These are phyloP conservation scores for Tulasnella sp. DNA, from an alignment of 768 basidiomycete genomes.

Conservation along the genomic window DNA sequence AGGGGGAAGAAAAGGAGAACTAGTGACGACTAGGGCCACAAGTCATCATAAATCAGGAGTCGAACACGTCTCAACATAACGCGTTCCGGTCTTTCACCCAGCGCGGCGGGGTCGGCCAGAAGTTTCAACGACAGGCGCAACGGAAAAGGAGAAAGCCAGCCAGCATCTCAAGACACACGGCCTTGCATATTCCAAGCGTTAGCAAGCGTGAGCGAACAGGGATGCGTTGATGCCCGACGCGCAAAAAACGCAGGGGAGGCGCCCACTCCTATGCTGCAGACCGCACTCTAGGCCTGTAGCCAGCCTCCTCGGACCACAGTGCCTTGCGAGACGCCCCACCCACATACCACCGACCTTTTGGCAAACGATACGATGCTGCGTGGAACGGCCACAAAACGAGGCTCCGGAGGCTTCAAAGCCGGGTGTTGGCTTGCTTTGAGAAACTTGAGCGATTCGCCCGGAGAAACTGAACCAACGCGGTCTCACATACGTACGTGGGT, in stretches of 20 bases:
- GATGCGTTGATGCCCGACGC: not conserved
- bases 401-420: not conserved
- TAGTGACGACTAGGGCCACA: not conserved
- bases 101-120: conserved; percentile 3
- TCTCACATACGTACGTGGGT: not conserved
- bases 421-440: not conserved
- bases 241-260: conserved; percentile 3
- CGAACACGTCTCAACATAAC: no score
- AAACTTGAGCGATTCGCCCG: conserved; percentile 16
- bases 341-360: not conserved
- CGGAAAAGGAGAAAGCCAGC: conserved; percentile 1
- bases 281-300: not conserved
- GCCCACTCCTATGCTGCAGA: conserved; percentile 13
- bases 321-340: not conserved
- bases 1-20: not conserved
- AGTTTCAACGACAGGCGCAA: not conserved
- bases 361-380: not conserved
- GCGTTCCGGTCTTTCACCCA: not conserved
- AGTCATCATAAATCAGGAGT: not conserved
- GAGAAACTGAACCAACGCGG: not conserved
- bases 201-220: not conserved
- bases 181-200: not conserved
- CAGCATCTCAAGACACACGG: conserved; percentile 10
- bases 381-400: not conserved
- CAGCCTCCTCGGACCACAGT: not conserved